Evolutionary conservation across 2,329 filamentous ascomycete genomes (phyloP).

Genomic region (Exophiala bonariae): DNA sequence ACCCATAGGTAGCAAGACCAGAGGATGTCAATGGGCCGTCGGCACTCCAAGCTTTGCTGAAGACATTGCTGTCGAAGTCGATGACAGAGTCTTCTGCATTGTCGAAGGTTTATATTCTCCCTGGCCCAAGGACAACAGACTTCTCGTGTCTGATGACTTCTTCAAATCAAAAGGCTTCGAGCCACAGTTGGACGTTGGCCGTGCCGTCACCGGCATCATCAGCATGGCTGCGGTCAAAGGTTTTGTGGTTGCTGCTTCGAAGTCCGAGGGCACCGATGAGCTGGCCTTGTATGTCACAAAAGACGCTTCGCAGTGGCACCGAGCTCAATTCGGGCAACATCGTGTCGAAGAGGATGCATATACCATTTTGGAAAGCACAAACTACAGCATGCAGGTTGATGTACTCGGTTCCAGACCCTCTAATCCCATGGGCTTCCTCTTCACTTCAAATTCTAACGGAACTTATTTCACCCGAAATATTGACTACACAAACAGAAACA

Average conservation of each 20-base stretch:
- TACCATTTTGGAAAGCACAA: constrained; percentile 91
- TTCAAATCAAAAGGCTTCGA: constrained; percentile 68
- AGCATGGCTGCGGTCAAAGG: constrained; percentile 83
- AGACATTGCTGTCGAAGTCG: constrained; percentile 58
- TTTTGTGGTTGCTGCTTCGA: constrained; percentile 80
- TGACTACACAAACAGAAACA: constrained; percentile 86
- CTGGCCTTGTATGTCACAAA: constrained; percentile 88
- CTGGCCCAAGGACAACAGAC: constrained; percentile 70
- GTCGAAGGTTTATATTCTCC: constrained; percentile 70
- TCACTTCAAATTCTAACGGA: constrained; percentile 96
- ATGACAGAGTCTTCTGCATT: constrained; percentile 76
- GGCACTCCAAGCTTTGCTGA: constrained; percentile 66
- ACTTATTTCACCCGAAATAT: constrained; percentile 93
- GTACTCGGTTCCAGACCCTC: constrained; percentile 70
- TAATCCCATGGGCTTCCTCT: constrained; percentile 79
- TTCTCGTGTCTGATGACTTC: constrained; percentile 80
- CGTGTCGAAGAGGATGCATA: constrained; percentile 83
- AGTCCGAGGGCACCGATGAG: constrained; percentile 78
- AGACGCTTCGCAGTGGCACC: constrained; percentile 83
- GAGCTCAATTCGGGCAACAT: constrained; percentile 84
- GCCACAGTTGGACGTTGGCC: constrained; percentile 71
- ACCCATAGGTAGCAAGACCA: constrained; percentile 61
- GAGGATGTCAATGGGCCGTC: constrained; percentile 86
- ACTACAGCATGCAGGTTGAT: constrained; percentile 96
- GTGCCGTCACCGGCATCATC: constrained; percentile 75